These are phyloP conservation scores for Knufia petricola DNA, from an alignment of 2,329 filamentous ascomycete species.

Conservation along the genomic window DNA sequence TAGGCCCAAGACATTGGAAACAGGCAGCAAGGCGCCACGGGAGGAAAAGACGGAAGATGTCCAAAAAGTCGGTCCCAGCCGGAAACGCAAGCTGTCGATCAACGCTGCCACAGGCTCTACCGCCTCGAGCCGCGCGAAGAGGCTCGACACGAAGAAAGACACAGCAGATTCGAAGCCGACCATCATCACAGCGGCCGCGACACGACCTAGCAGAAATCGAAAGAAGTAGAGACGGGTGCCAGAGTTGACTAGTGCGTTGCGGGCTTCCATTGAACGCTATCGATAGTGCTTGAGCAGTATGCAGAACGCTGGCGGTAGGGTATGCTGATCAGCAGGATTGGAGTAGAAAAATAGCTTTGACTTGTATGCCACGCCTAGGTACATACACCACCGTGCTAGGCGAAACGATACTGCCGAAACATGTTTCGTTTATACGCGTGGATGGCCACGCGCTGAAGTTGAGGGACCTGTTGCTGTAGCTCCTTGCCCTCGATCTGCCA, in stretches of 20 bases:
- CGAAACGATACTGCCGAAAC: not conserved
- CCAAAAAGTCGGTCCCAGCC: not conserved
- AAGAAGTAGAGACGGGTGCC: constrained; percentile 6
- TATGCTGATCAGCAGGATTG: not conserved
- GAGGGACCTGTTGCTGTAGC: not conserved
- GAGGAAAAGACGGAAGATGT: not conserved
- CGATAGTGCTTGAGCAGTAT: not conserved
- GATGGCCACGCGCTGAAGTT: not conserved
- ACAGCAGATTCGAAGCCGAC: not conserved
- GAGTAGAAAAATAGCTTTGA: not conserved
- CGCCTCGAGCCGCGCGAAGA: constrained; percentile 16
- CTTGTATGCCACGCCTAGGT: too few species aligned
- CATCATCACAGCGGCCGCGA: not conserved
- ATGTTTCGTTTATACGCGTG: not conserved
- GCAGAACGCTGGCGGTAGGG: too few species aligned
- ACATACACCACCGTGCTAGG: too few species aligned
- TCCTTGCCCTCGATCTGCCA: too few species aligned
- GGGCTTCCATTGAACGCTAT: not conserved
- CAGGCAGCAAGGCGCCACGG: not conserved
- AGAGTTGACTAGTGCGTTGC: not conserved
- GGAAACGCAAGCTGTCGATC: constrained; percentile 18
- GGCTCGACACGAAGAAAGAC: constrained; percentile 12
- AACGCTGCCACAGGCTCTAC: constrained; percentile 12
- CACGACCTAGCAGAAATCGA: constrained; percentile 8
- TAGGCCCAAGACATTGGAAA: not conserved